Evolutionary conservation across 2,329 filamentous ascomycete species (phyloP).

Genomic region (Phaeosphaeria sp.): DNA sequence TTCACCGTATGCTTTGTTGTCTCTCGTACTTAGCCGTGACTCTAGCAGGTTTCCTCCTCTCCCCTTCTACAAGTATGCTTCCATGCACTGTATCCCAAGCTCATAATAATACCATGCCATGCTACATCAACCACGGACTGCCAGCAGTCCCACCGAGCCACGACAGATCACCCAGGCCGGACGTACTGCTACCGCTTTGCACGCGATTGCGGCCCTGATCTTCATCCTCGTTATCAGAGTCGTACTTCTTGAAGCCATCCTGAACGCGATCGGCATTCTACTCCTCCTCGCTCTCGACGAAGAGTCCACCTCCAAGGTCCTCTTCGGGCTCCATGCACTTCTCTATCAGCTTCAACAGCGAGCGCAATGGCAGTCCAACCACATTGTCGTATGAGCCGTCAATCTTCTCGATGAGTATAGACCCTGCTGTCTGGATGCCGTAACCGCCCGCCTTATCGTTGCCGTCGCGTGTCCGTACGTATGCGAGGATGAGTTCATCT

Average conservation of each 20-base stretch:
- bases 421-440: slow-evolving; percentile 87
- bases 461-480: slow-evolving; percentile 86
- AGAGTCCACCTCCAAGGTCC: slow-evolving; percentile 49
- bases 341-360: slow-evolving; percentile 82
- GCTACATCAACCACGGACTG: not conserved
- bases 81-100: not conserved
- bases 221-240: not conserved
- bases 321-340: slow-evolving; percentile 79
- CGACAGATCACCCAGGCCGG: not conserved
- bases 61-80: not conserved
- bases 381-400: slow-evolving; percentile 95
- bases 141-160: not conserved
- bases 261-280: slow-evolving; percentile 2
- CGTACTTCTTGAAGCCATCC: not conserved
- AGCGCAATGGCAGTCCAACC: slow-evolving; percentile 83
- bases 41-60: not conserved
- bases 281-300: slow-evolving; percentile 23
- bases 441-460: slow-evolving; percentile 97
- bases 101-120: not conserved
- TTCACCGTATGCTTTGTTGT: not conserved
- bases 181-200: too few relatives aligned
- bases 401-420: slow-evolving; percentile 85
- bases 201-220: too few relatives aligned
- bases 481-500: slow-evolving; percentile 83
- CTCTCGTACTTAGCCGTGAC: not conserved